phyloP scores from a whole-genome alignment of 805 yeast genomes.

The Candida qinlingensis region DNA sequence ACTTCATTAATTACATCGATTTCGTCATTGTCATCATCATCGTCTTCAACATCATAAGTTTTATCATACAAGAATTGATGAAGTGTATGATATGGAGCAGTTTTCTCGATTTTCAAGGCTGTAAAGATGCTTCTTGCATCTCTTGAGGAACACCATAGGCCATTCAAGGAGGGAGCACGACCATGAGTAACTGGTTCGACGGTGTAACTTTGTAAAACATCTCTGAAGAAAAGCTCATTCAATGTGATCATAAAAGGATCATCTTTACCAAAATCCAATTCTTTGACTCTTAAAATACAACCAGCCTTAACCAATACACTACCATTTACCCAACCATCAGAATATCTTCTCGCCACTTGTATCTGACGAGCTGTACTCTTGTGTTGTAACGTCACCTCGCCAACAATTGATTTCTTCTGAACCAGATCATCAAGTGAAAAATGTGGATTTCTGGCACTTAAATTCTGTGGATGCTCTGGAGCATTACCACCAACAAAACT shows the following conservation, averaged over 20 bases:
- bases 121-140: constrained; percentile 18
- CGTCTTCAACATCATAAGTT: constrained; percentile 1
- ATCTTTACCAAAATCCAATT: constrained; percentile 16
- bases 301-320: constrained; percentile 13
- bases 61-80: constrained; percentile 6
- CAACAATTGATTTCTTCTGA: constrained; percentile 1
- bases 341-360: constrained; percentile 13
- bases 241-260: constrained; percentile 24
- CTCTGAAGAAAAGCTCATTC: constrained; percentile 23
- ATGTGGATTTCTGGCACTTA: not conserved
- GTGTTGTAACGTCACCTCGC: constrained; percentile 10
- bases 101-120: not conserved
- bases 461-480: constrained; percentile 7
- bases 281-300: constrained; percentile 15
- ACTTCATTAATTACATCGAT: constrained; percentile 8
- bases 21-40: constrained; percentile 4
- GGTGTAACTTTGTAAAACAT: constrained; percentile 15
- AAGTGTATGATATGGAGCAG: constrained; percentile 3
- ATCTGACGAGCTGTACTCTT: not conserved
- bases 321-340: constrained; percentile 26
- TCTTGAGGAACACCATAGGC: constrained; percentile 24
- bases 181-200: constrained; percentile 17
- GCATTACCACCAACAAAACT: constrained; percentile 19
- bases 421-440: constrained; percentile 4
- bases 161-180: constrained; percentile 14